Conservation (phyloP, 768 basidiomycete genomes). For the Pleurotus citrinopileatus region DNA sequence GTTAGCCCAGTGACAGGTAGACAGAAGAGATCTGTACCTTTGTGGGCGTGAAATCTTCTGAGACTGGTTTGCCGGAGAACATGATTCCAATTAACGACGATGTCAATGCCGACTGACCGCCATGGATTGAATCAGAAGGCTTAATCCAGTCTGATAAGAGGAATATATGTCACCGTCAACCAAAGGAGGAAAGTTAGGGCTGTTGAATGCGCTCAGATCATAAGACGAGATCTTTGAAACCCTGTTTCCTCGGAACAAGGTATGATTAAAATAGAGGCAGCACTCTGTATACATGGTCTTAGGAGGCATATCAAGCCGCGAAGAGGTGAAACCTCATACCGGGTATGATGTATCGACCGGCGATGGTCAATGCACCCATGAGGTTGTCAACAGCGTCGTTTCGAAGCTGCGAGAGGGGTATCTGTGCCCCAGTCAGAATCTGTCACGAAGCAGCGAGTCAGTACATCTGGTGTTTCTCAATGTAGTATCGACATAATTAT, state of each 20-base stretch:
- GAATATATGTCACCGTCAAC: conserved; percentile 57
- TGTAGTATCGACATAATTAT: too few relatives aligned
- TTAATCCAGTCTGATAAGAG: background rate
- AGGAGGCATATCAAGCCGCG: background rate
- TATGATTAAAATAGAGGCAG: conserved; percentile 88
- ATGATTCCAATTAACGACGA: conserved; percentile 85
- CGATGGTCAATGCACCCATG: conserved; percentile 84
- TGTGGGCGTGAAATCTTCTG: conserved; percentile 78
- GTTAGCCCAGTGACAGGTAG: background rate
- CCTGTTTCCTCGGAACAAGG: conserved; percentile 81
- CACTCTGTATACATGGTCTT: conserved; percentile 54
- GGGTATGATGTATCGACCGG: conserved; percentile 90
- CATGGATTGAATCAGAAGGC: conserved; percentile 10
- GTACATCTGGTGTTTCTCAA: too few relatives aligned
- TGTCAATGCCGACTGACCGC: conserved; percentile 78
- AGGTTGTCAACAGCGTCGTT: conserved; percentile 95
- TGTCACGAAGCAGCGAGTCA: conserved; percentile 22
- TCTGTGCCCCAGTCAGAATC: conserved; percentile 93
- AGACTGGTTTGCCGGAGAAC: conserved; percentile 81
- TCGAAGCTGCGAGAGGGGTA: conserved; percentile 85
- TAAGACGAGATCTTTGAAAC: conserved; percentile 81
- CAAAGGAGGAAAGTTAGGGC: conserved; percentile 80
- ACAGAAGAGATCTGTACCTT: conserved; percentile 40
- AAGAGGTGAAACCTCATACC: conserved; percentile 39
- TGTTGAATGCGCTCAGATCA: conserved; percentile 80